Conservation (phyloP, 306 rosid genomes). For the Abrus pulchellus region DNA sequence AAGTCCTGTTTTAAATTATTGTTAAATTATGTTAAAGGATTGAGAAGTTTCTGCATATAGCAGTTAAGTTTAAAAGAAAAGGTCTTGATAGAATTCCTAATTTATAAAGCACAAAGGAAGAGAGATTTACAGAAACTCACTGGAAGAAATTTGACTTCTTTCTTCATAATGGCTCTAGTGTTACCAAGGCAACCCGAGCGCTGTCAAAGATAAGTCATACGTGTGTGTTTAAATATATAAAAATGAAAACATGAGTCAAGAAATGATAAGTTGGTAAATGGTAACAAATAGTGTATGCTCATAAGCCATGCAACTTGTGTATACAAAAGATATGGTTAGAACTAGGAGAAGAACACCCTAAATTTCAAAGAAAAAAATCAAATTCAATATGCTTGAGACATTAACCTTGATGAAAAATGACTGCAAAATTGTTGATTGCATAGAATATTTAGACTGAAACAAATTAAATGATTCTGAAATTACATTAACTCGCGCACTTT, state of each 20-base stretch:
- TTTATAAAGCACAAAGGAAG: conserved; percentile 18
- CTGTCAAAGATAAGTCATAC: conserved; percentile 54
- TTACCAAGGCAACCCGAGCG: conserved; percentile 90
- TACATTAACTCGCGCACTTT: neutral
- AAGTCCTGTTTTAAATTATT: conserved; percentile 1
- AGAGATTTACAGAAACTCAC: conserved; percentile 57
- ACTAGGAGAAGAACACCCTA: neutral
- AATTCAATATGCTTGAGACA: neutral
- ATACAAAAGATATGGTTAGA: neutral
- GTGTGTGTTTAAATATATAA: neutral
- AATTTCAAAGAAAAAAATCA: neutral
- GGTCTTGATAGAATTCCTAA: neutral
- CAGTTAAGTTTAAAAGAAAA: conserved; percentile 16
- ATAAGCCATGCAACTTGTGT: neutral
- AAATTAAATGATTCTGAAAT: neutral
- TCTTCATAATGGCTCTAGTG: conserved; percentile 85
- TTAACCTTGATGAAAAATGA: neutral
- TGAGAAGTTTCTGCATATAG: conserved; percentile 20
- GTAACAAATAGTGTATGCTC: neutral
- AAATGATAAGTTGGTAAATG: neutral
- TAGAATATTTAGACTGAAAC: too few relatives aligned
- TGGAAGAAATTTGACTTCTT: conserved; percentile 74
- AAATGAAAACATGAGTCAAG: conserved; percentile 20
- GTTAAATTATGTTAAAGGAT: neutral
- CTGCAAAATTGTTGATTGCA: neutral